Percentiles rank a stretch among this genome's conserved stretches.
These are phyloP conservation scores for Schrenkiella parvula DNA, from an alignment of 345 rosid species.

Conservation along the genomic window DNA sequence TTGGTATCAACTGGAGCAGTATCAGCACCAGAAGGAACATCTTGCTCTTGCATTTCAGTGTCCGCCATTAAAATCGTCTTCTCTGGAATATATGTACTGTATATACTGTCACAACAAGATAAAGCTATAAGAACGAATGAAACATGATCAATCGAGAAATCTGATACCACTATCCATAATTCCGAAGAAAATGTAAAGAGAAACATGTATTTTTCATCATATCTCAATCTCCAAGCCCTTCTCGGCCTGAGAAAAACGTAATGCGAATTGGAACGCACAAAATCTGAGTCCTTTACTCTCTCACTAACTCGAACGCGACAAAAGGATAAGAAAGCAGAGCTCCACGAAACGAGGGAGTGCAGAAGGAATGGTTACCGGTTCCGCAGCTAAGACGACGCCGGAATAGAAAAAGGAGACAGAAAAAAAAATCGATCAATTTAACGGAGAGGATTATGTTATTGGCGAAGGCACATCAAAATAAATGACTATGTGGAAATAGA, in stretches of 20 bases:
- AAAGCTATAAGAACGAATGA: neutral
- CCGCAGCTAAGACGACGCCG: neutral
- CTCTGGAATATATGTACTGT: neutral
- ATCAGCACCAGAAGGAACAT: slow-evolving; percentile 21
- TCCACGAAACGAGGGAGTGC: neutral
- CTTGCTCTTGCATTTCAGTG: slow-evolving; percentile 49
- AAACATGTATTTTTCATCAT: neutral
- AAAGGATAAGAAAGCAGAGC: neutral
- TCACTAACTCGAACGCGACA: neutral
- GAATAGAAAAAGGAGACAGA: no score
- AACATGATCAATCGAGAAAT: neutral
- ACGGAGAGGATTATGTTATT: no score
- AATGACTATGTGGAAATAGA: no score
- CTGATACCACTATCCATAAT: neutral
- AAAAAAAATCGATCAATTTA: no score
- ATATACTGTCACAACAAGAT: neutral
- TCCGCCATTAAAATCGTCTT: slow-evolving; percentile 42
- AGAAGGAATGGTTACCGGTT: slow-evolving; percentile 11
- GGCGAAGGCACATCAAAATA: no score
- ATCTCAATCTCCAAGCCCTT: neutral
- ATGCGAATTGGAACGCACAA: neutral
- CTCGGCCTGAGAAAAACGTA: neutral
- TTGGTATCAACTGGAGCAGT: slow-evolving; percentile 28
- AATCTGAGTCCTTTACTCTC: neutral
- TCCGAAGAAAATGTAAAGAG: neutral